Conservation (phyloP, 164 flowering plant genomes). For the Chloranthus sessilifolius region DNA sequence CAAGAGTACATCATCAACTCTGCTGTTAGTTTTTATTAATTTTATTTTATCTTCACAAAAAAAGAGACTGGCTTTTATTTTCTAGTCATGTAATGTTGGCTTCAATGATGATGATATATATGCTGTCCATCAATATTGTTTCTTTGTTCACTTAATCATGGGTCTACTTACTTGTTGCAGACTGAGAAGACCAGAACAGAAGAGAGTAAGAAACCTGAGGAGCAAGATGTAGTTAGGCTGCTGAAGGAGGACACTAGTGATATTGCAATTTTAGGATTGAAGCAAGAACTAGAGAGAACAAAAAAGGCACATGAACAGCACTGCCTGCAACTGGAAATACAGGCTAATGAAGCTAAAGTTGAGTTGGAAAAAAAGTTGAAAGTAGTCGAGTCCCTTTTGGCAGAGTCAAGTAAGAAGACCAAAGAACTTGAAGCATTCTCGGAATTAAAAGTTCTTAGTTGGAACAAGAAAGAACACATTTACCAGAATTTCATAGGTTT, state of each 20-base stretch:
- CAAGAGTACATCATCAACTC: not conserved
- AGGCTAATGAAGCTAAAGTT: conserved; percentile 37
- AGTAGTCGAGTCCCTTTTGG: conserved; percentile 46
- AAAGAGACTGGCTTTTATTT: too few species aligned
- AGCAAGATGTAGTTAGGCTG: conserved; percentile 41
- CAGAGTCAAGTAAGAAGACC: conserved; percentile 43
- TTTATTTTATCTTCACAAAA: too few species aligned
- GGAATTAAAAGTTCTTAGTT: conserved; percentile 43
- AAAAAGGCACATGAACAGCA: conserved; percentile 38
- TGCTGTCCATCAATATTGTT: not conserved
- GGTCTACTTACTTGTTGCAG: conserved; percentile 23
- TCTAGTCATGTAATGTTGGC: too few species aligned
- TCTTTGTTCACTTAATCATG: not conserved
- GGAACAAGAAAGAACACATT: conserved; percentile 48
- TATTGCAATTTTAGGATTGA: conserved; percentile 38
- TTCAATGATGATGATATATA: not conserved
- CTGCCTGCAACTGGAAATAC: conserved; percentile 37
- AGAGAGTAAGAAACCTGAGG: conserved; percentile 58
- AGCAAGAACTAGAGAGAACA: conserved; percentile 41
- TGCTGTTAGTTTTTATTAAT: not conserved
- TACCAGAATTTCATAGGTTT: conserved; percentile 40
- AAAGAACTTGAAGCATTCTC: conserved; percentile 50
- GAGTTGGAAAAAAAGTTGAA: conserved; percentile 40
- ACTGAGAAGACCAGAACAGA: conserved; percentile 53
- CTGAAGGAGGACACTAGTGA: conserved; percentile 43